Evolutionary conservation across 768 basidiomycete genomes (phyloP).

Genomic region (Fibroporia radiculosa): DNA sequence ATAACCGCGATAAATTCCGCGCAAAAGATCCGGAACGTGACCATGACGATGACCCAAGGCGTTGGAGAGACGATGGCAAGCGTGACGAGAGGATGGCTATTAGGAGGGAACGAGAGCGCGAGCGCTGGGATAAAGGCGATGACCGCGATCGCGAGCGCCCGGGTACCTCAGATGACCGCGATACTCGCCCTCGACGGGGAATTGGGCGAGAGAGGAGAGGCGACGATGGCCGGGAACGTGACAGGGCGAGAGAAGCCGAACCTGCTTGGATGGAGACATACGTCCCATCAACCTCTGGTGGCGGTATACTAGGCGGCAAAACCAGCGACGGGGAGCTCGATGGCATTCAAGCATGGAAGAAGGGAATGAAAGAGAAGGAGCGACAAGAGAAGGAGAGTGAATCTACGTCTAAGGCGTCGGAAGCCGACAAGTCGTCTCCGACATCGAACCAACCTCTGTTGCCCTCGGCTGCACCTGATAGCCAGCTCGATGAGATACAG

Average conservation of each 20-base stretch:
- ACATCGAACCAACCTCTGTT: background rate
- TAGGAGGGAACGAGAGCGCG: constrained; percentile 43
- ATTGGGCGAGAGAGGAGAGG: constrained; percentile 55
- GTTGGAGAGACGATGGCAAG: constrained; percentile 79
- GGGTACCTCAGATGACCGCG: constrained; percentile 52
- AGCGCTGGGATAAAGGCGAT: constrained; percentile 28
- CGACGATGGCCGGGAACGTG: constrained; percentile 42
- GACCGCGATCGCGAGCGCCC: constrained; percentile 36
- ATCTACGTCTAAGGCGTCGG: constrained; percentile 8
- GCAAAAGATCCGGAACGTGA: constrained; percentile 39
- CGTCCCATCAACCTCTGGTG: constrained; percentile 49
- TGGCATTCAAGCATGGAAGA: constrained; percentile 84
- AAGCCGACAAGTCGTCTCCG: constrained; percentile 7
- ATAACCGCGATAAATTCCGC: constrained; percentile 32
- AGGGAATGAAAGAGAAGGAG: constrained; percentile 72
- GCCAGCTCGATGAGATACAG: constrained; percentile 72
- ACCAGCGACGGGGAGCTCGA: constrained; percentile 62
- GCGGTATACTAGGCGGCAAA: constrained; percentile 60
- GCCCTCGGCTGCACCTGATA: constrained; percentile 16
- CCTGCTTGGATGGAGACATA: constrained; percentile 93
- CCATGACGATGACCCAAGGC: constrained; percentile 60
- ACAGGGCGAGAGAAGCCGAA: constrained; percentile 69
- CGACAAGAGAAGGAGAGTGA: constrained; percentile 39
- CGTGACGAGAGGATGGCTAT: constrained; percentile 68
- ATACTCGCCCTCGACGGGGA: constrained; percentile 51